Evolutionary conservation across 495 filamentous ascomycete species (phyloP), one percentile per base, ranked within the genome.

Genomic region (Choiromyces venosus): DNA sequence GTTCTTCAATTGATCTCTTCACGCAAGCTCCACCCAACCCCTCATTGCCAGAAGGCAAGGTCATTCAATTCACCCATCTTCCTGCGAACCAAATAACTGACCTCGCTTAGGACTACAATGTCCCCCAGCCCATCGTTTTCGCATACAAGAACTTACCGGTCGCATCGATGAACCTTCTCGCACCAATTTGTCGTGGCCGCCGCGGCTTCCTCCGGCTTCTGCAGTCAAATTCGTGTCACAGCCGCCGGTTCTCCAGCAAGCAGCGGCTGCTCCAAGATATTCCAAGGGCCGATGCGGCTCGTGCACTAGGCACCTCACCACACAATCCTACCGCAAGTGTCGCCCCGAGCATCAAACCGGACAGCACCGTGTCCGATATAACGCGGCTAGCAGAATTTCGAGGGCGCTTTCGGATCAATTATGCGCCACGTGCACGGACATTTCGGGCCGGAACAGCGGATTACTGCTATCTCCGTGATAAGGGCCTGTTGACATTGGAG

Each of bases 381-480:
- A 33, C 25, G 12, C 52, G 52, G 25, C 25, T 61, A 61, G 52
- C 25, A 33, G 52, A 61, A 33, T 33, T 61, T 33, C 52, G 52
- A 33, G 25, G 12, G 12, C 52, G 52, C 18, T 29, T 61, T 6
- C 52, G 25, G 10, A 9, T 12, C 52, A 61, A 61, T 33, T 61
- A 33, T 12, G 3, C 25, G 33, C 52, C 52, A 5, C 25, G 33
- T 18, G 0, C 25, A 18, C 52, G 14, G 25, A 25, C 52, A 7
- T 61, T 61, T 61, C 52, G 33, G 12, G 52, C 52, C 6, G 52
- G 52, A 18, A 61, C 25, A 33, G 0, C 52, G 52, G 52, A 61
- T 33, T 61, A 61, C 52, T 61, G 70, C 61, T 76, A 81, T 80
- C 18, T 46, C 71, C 66, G 70, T 25, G 18, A 65, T 39, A 39